A percentile compares a stretch with the other conserved stretches of the same genome.
These are phyloP conservation scores for Glutinoglossum americanum DNA, from an alignment of 495 filamentous ascomycete species.

Conservation along the genomic window DNA sequence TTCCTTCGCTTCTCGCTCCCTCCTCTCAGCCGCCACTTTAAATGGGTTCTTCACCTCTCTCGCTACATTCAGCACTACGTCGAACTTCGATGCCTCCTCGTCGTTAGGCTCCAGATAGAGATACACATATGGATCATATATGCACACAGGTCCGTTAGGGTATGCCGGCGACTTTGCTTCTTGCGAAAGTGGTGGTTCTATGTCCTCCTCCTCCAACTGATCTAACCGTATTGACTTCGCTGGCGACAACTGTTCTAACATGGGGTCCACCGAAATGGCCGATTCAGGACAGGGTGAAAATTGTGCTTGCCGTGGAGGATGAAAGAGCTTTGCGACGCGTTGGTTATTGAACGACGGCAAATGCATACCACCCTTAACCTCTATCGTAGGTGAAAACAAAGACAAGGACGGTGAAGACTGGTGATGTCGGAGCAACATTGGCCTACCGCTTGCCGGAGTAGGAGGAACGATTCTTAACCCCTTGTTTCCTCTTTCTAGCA, in stretches of 20 bases:
- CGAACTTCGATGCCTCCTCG: conserved; percentile 67
- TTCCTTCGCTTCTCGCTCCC: neutral
- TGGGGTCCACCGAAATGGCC: neutral
- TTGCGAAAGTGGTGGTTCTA: conserved; percentile 49
- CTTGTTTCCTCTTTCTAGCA: conserved; percentile 8
- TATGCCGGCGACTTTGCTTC: conserved; percentile 83
- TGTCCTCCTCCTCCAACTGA: conserved; percentile 41
- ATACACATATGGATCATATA: conserved; percentile 83
- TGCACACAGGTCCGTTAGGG: conserved; percentile 75
- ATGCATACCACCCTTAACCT: conserved; percentile 41
- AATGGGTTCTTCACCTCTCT: conserved; percentile 89
- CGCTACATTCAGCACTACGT: conserved; percentile 88
- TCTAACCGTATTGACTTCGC: neutral
- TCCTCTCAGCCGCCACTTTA: conserved; percentile 7
- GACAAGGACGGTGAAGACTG: conserved; percentile 47
- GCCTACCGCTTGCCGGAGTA: conserved; percentile 26
- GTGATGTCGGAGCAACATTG: conserved; percentile 34
- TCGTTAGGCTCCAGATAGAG: conserved; percentile 78
- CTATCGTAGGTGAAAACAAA: conserved; percentile 34
- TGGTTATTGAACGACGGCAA: conserved; percentile 28
- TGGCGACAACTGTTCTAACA: neutral
- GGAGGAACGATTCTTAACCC: conserved; percentile 21
- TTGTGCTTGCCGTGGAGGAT: conserved; percentile 1
- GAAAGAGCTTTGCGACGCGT: conserved; percentile 13
- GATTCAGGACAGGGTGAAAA: neutral